Percentiles rank a stretch among this genome's conserved stretches.
Conservation (phyloP, 192 early-diverging fungal species). For the Coemansia sp. region DNA sequence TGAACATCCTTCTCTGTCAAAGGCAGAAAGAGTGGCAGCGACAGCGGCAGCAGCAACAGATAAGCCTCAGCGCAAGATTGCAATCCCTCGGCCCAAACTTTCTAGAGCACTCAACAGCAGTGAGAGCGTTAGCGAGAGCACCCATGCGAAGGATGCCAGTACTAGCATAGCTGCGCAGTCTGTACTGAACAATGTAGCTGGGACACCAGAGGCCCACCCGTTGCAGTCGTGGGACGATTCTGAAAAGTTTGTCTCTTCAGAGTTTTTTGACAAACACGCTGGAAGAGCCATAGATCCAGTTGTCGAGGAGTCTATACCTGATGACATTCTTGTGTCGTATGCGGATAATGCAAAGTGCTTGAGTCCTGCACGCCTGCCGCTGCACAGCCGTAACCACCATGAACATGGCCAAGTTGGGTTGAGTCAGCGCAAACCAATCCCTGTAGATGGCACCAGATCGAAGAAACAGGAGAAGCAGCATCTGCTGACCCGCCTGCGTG, state of each 20-base stretch:
- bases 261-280: no score
- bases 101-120: neutral
- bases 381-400: constrained; percentile 15
- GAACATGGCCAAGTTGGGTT: constrained; percentile 13
- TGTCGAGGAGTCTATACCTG: neutral
- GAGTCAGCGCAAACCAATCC: constrained; percentile 21
- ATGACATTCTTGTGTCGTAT: neutral
- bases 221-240: constrained; percentile 2
- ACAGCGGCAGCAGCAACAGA: neutral
- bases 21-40: no score
- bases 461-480: constrained; percentile 27
- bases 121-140: neutral
- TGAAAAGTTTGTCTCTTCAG: neutral
- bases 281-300: neutral
- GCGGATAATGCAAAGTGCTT: constrained; percentile 25
- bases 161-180: neutral
- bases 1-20: no score
- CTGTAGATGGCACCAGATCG: neutral
- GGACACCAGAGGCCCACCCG: neutral
- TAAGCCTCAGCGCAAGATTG: neutral
- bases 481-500: constrained; percentile 36
- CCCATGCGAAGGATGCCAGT: neutral
- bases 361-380: constrained; percentile 23
- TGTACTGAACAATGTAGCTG: neutral
- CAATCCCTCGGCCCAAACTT: neutral